Evolutionary conservation across 2,329 filamentous ascomycete species (phyloP), one percentile per base, ranked within the genome.

Genomic region (Epichloe sylvatica): DNA sequence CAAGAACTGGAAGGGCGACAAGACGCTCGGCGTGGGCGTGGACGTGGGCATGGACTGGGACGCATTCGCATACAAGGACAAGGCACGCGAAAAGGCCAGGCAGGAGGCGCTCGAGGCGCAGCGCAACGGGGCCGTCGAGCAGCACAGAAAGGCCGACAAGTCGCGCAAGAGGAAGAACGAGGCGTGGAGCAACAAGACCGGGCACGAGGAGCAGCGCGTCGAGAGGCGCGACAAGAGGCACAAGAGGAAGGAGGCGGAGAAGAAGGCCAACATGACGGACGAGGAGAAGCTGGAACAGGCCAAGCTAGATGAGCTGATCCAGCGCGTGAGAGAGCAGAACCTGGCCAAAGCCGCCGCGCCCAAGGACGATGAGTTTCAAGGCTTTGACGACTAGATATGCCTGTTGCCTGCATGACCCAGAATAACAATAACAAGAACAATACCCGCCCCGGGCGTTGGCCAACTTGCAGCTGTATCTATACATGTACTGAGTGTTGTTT

Each of bases 101-200:
- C 70, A 72, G 55, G 74, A 73, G 46, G 76, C 76, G 4, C 66
- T 85, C 23, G 73, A 75, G 52, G 70, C 67, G 42, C 70, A 71
- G 47, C 70, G 67, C n/a, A 60, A 61, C 34, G 64, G 62, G 7
- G 62, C 66, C 19, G 60, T 66, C 30, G 62, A 63, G 0, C 67
- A 67, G 15, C 68, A 68, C 47, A 62, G 55, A 48, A 62, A 55
- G n/a, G 57, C 69, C 49, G 70, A 71, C 54, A 66, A 65, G 42
- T 69, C 72, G 62, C 70, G 75, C 62, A 80, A 81, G 73, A 67
- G 76, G 64, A 71, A 79, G 64, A 75, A 83, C 58, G 73, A 81
- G 59, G 78, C 85, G 1, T 90, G 85, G 84, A 90, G 84, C 64
- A 76, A 73, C 51, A 85, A 86, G 63, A 70, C 75, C 21, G 84